Percentiles rank a stretch among this genome's conserved stretches.
These are phyloP conservation scores for Paecilomyces dactylethromorphus DNA, from an alignment of 2,329 filamentous ascomycete species.

Conservation along the genomic window DNA sequence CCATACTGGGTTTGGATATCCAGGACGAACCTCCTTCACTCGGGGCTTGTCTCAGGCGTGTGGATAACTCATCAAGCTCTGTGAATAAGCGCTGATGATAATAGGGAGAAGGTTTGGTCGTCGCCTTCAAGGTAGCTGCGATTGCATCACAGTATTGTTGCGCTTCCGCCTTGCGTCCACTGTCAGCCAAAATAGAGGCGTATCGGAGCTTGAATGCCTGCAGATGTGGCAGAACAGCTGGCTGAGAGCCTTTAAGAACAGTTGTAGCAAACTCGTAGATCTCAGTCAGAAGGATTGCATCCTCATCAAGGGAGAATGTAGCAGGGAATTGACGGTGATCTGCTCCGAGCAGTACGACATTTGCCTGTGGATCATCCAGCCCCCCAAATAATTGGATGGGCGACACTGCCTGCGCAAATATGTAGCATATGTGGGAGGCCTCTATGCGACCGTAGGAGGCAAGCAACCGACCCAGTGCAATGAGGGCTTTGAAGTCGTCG, in stretches of 20 bases:
- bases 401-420: slow-evolving; percentile 63
- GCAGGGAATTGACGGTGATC: slow-evolving; percentile 68
- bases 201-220: slow-evolving; percentile 88
- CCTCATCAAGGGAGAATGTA: slow-evolving; percentile 71
- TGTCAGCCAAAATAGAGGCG: slow-evolving; percentile 75
- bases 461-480: slow-evolving; percentile 74
- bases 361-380: slow-evolving; percentile 69
- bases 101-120: slow-evolving; percentile 79
- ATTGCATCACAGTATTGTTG: slow-evolving; percentile 89
- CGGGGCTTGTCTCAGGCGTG: slow-evolving; percentile 76
- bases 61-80: slow-evolving; percentile 74
- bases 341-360: slow-evolving; percentile 77
- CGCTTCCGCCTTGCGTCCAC: slow-evolving; percentile 74
- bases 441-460: slow-evolving; percentile 81
- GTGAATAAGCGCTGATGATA: slow-evolving; percentile 69
- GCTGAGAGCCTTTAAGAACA: slow-evolving; percentile 54
- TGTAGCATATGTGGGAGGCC: slow-evolving; percentile 87
- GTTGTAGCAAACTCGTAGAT: slow-evolving; percentile 87
- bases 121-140: slow-evolving; percentile 64
- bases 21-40: slow-evolving; percentile 76
- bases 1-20: slow-evolving; percentile 93
- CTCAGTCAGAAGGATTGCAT: slow-evolving; percentile 89
- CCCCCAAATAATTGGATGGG: slow-evolving; percentile 66
- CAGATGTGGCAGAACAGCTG: slow-evolving; percentile 67
- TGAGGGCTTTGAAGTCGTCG: slow-evolving; percentile 70